Percentiles rank a stretch among this genome's conserved stretches.
Conservation (phyloP, 306 rosid genomes). For the Rosa persica region DNA sequence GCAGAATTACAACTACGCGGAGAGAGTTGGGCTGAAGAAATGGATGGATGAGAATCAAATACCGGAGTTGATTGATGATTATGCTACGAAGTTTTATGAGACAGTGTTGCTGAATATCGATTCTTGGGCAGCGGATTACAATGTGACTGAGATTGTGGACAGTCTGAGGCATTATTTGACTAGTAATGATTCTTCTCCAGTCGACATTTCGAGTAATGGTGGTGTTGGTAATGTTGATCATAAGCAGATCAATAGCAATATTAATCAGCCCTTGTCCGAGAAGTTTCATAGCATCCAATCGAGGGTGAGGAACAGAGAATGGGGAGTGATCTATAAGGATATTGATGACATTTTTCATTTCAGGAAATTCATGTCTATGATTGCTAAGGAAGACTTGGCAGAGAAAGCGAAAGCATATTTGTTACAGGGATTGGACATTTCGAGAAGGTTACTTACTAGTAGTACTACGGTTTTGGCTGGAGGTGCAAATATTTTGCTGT, state of each 20-base stretch:
- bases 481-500: constrained; percentile 32
- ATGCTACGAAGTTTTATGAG: constrained; percentile 25
- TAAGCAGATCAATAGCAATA: neutral
- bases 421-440: constrained; percentile 24
- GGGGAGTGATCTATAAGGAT: constrained; percentile 28
- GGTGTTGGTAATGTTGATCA: neutral
- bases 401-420: constrained; percentile 25
- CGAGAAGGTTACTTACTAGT: constrained; percentile 30
- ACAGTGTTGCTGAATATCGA: constrained; percentile 28
- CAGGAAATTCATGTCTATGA: constrained; percentile 21
- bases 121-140: constrained; percentile 35
- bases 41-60: constrained; percentile 34
- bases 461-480: constrained; percentile 20
- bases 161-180: constrained; percentile 21
- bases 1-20: constrained; percentile 36
- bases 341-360: constrained; percentile 16
- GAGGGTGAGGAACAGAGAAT: constrained; percentile 19
- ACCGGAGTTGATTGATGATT: constrained; percentile 26
- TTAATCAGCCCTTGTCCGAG: constrained; percentile 7
- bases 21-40: constrained; percentile 33
- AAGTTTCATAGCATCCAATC: constrained; percentile 21
- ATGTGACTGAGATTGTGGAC: constrained; percentile 37
- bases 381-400: constrained; percentile 26
- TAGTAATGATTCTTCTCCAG: neutral
- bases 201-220: neutral